Base-by-base conservation (phyloP, 2,329 filamentous ascomycete species). In the Ophiosphaerella narmari region DNA sequence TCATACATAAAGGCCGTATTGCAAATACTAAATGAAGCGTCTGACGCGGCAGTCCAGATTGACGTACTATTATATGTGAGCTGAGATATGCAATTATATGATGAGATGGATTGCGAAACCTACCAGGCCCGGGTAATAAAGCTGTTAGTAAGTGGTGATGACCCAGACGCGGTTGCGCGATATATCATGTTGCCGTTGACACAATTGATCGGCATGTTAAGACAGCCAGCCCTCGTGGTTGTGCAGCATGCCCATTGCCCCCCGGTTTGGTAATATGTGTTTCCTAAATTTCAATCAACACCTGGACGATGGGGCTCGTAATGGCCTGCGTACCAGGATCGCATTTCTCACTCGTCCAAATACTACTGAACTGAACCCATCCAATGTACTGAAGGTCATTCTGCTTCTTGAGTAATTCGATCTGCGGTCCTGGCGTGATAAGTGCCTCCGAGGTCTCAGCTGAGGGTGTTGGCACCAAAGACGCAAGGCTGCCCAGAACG, bases 1-100 rank as follows among this genome's bases (percentile, higher is more conserved):
- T 67, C 64, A 43, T 50, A 70, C 33, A 70, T 68, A 51, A 63
- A 68, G 8, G 56, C 61, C 0, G 66, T 66, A 43, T 70, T 70
- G 44, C 67, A 70, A 3, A 68, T 49, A 12, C 58, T 57, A 18
- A 54, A 65, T 6, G 57, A 59, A 1, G 16, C 13, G 35, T 63
- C 57, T 5, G 40, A 34, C 9, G 56, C 39, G 16, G 61, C 57
- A 18, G 49, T 47, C 39, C 55, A 65, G 11, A 55, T 44, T 8
- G 38, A 39, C 11, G 61, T 60, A 43, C 62, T 64, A 16, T 5
- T n/a, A 7, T 3, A 5, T 21, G 42, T 53, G 21, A 53, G 46
- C 8, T 4, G 13, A 37, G 32, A 4, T 36, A 9, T 31, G 18
- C 14, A 37, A 16, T 4, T 34, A 1, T 8, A 21, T 5, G n/a